Evolutionary conservation across 2,329 filamentous ascomycete genomes (phyloP).

Genomic region (Aspergillus arachidicola): DNA sequence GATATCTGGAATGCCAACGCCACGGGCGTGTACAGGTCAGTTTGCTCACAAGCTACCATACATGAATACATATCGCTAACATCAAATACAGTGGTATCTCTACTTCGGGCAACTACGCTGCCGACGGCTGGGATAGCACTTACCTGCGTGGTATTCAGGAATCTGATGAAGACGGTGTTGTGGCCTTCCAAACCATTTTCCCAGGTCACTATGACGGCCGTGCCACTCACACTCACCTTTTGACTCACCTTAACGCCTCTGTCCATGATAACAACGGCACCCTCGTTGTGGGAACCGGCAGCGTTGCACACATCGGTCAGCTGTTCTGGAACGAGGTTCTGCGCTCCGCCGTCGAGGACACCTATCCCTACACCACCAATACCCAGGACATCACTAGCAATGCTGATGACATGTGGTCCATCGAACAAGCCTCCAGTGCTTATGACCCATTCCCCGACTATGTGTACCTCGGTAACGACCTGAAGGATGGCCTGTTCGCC

Average conservation of each 20-base stretch:
- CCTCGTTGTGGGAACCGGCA: constrained; percentile 44
- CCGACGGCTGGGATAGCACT: constrained; percentile 41
- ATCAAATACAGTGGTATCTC: constrained; percentile 29
- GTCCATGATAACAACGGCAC: constrained; percentile 48
- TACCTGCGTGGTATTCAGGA: constrained; percentile 54
- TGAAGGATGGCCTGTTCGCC: constrained; percentile 51
- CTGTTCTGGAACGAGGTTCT: constrained; percentile 55
- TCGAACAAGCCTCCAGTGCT: constrained; percentile 44
- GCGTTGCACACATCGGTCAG: constrained; percentile 53
- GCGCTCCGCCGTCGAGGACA: constrained; percentile 46
- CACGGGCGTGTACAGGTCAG: constrained; percentile 48
- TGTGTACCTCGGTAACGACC: constrained; percentile 53
- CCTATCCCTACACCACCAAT: constrained; percentile 40
- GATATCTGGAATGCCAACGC: constrained; percentile 54
- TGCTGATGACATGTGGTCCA: constrained; percentile 46
- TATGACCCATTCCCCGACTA: constrained; percentile 59
- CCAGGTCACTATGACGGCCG: constrained; percentile 53
- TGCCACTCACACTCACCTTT: constrained; percentile 54
- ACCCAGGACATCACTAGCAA: constrained; percentile 42
- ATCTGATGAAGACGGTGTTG: constrained; percentile 52
- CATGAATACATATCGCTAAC: constrained; percentile 1
- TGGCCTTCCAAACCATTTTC: constrained; percentile 51
- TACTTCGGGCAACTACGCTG: constrained; percentile 30
- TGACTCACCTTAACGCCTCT: constrained; percentile 45
- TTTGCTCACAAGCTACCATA: constrained; percentile 1